Percentiles rank a stretch among this genome's conserved stretches.
These are phyloP conservation scores for Melaleuca quinquenervia DNA, from an alignment of 345 rosid genomes.

Conservation along the genomic window DNA sequence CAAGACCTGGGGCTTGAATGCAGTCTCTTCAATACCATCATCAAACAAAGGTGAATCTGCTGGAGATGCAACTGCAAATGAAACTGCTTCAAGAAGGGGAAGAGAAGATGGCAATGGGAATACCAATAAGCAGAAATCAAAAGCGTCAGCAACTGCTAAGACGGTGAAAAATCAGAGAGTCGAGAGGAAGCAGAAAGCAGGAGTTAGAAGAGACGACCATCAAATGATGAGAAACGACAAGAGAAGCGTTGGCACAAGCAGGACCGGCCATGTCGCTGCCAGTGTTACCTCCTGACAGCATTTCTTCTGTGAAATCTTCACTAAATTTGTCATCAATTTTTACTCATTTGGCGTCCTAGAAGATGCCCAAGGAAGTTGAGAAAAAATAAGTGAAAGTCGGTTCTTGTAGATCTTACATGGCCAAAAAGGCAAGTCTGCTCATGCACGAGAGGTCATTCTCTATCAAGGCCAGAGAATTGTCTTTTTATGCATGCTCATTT, in stretches of 20 bases:
- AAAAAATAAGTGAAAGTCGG: not conserved
- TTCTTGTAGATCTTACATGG: not conserved
- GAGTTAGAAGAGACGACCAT: constrained; percentile 12
- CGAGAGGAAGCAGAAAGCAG: constrained; percentile 13
- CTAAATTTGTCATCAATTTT: not conserved
- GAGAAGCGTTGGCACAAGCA: constrained; percentile 17
- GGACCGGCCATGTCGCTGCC: constrained; percentile 20
- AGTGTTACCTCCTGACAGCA: constrained; percentile 32
- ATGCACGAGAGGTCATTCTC: not conserved
- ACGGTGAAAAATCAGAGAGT: constrained; percentile 7
- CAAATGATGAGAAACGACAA: constrained; percentile 25
- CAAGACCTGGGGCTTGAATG: not conserved
- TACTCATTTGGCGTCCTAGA: not conserved
- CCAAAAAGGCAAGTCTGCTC: not conserved
- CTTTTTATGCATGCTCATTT: not conserved
- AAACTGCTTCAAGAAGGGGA: not conserved
- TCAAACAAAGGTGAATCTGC: not conserved
- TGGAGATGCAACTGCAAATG: not conserved
- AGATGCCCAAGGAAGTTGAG: not conserved
- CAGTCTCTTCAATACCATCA: not conserved
- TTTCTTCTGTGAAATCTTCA: not conserved
- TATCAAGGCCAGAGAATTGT: not conserved
- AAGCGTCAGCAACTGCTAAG: not conserved
- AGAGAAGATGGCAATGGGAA: not conserved
- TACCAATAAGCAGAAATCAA: not conserved